Evolutionary conservation across 2,329 filamentous ascomycete species (phyloP).

Genomic region (Fusarium foetens): DNA sequence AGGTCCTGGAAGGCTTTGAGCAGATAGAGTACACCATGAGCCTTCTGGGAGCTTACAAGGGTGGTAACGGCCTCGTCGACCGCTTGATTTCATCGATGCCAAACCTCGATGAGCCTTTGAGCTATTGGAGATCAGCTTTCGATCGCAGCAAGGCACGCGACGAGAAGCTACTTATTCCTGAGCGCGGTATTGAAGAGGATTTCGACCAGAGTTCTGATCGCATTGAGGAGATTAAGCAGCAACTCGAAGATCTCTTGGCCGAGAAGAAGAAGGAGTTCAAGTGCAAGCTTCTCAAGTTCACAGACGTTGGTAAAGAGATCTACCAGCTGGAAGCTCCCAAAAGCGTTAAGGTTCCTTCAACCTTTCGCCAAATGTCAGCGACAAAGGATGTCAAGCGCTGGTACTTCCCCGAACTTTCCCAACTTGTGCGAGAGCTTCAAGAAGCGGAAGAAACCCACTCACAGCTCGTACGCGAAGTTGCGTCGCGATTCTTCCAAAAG

Average conservation of each 20-base stretch:
- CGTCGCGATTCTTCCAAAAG: constrained; percentile 81
- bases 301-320: constrained; percentile 94
- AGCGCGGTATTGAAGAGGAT: constrained; percentile 87
- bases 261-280: constrained; percentile 78
- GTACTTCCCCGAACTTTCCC: constrained; percentile 86
- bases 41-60: constrained; percentile 76
- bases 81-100: constrained; percentile 88
- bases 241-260: constrained; percentile 77
- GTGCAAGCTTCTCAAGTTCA: constrained; percentile 77
- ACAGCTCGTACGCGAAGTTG: constrained; percentile 89
- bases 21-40: constrained; percentile 96
- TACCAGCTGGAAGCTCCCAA: constrained; percentile 96
- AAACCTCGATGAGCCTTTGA: constrained; percentile 76
- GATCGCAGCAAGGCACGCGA: constrained; percentile 83
- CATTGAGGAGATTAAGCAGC: constrained; percentile 78
- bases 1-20: constrained; percentile 94
- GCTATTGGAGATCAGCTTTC: constrained; percentile 92
- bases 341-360: constrained; percentile 82
- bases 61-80: constrained; percentile 85
- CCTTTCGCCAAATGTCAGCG: constrained; percentile 96
- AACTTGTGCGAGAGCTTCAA: constrained; percentile 86
- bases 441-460: constrained; percentile 94
- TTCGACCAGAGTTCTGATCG: constrained; percentile 85
- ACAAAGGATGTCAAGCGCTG: constrained; percentile 91
- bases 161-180: constrained; percentile 84